Percentiles rank a stretch among this genome's conserved stretches.
Conservation (phyloP, 176 grass and related monocot genomes). For the Aegilops bicornis region DNA sequence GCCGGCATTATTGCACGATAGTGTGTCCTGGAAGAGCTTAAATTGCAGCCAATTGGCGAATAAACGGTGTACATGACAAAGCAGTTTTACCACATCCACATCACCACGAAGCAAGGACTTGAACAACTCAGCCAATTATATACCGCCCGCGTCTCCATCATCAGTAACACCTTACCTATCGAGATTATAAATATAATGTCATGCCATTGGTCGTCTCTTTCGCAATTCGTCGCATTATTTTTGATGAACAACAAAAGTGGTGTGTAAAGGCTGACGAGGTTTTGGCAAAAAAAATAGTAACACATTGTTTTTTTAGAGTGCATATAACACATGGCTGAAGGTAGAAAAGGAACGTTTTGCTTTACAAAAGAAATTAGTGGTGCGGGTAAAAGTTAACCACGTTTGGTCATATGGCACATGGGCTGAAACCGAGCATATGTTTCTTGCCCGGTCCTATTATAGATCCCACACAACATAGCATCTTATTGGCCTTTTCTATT, state of each 20-base stretch:
- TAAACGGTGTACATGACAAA: neutral
- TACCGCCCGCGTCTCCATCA: neutral
- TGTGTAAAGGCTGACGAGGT: conserved; percentile 6
- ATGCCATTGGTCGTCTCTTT: neutral
- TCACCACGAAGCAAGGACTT: conserved; percentile 14
- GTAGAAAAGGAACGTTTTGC: neutral
- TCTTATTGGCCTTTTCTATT: neutral
- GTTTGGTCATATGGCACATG: conserved; percentile 21
- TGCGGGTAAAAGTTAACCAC: neutral
- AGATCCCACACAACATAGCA: neutral
- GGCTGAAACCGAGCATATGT: neutral
- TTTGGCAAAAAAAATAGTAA: too few species aligned
- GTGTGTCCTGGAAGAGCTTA: neutral
- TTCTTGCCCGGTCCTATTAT: conserved; percentile 9
- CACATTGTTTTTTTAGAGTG: too few species aligned
- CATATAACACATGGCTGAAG: neutral
- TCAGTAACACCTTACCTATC: neutral
- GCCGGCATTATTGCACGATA: neutral
- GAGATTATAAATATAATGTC: neutral
- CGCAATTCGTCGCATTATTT: neutral
- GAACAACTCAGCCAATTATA: neutral
- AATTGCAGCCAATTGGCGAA: neutral
- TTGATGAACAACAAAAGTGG: neutral
- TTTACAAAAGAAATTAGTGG: neutral
- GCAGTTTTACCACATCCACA: neutral